Conservation (phyloP, 805 yeast species). For the Starmera caribaea region DNA sequence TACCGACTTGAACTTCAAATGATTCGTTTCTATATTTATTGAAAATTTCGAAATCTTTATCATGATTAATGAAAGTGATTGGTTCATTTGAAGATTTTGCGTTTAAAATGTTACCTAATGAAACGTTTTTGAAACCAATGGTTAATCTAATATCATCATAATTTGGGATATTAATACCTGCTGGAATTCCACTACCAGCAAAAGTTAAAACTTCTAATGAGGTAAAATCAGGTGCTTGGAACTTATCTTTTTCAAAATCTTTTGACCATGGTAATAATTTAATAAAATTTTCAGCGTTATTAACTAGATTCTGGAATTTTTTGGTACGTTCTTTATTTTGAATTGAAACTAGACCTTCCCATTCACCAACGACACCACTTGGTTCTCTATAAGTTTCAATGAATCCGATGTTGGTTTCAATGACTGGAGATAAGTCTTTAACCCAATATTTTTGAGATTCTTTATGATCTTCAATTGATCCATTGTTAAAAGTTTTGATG, state of each 20-base stretch:
- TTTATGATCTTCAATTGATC: conserved; percentile 79
- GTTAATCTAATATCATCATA: conserved; percentile 82
- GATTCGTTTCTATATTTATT: conserved; percentile 70
- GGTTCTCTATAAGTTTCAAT: conserved; percentile 93
- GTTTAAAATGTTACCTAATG: conserved; percentile 75
- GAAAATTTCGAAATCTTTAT: conserved; percentile 44
- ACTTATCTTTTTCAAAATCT: conserved; percentile 71
- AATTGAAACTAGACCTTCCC: conserved; percentile 89
- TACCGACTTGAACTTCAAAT: conserved; percentile 89
- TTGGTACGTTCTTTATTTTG: conserved; percentile 81
- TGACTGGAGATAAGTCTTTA: conserved; percentile 70
- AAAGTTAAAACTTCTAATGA: conserved; percentile 83
- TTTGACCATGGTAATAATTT: conserved; percentile 67
- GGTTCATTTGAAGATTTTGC: conserved; percentile 65
- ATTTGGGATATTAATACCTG: conserved; percentile 89
- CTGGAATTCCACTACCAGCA: conserved; percentile 86
- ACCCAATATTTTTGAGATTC: conserved; percentile 84
- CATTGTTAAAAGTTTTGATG: conserved; percentile 63
- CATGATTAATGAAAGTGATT: conserved; percentile 48
- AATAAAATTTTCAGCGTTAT: conserved; percentile 56
- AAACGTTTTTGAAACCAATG: conserved; percentile 82
- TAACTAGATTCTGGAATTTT: conserved; percentile 64
- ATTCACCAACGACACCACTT: conserved; percentile 84
- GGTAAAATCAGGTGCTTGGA: conserved; percentile 88
- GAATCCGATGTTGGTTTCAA: conserved; percentile 79